Evolutionary conservation across 768 basidiomycete genomes (phyloP).

Genomic region (Leccinum uliginosum): DNA sequence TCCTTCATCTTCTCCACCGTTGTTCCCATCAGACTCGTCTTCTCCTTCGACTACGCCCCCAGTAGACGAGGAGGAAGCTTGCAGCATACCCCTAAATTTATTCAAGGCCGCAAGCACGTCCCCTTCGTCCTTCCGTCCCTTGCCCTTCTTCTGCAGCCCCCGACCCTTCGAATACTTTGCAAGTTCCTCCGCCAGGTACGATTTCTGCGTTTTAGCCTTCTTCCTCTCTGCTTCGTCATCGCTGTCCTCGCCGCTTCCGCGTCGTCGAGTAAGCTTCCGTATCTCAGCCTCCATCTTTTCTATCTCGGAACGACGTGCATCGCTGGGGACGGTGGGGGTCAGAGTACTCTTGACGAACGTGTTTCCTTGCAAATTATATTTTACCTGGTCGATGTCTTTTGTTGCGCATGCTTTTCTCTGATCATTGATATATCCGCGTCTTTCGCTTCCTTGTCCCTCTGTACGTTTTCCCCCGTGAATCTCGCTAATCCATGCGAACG

Average conservation of each 20-base stretch:
- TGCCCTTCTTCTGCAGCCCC: conserved; percentile 53
- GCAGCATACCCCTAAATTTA: conserved; percentile 69
- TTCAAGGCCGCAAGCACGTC: conserved; percentile 65
- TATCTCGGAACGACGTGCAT: conserved; percentile 68
- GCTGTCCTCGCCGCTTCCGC: conserved; percentile 53
- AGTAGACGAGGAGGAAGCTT: conserved; percentile 34
- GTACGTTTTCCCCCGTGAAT: not conserved
- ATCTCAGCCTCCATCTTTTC: conserved; percentile 88
- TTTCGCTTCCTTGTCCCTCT: conserved; percentile 15
- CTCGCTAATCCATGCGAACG: not conserved
- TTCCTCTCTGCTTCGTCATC: conserved; percentile 55
- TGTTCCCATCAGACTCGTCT: conserved; percentile 19
- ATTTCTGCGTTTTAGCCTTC: conserved; percentile 58
- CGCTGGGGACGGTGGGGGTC: conserved; percentile 34
- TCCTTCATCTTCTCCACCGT: conserved; percentile 1
- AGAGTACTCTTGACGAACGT: not conserved
- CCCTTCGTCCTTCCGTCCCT: conserved; percentile 64
- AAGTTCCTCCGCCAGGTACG: conserved; percentile 76
- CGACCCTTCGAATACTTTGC: conserved; percentile 72
- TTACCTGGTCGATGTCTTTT: conserved; percentile 62
- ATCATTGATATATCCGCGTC: conserved; percentile 61
- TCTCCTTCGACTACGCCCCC: conserved; percentile 24
- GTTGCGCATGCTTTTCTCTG: conserved; percentile 69
- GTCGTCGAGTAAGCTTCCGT: conserved; percentile 64
- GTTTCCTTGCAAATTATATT: not conserved